phyloP scores from a whole-genome alignment of 805 yeast species.

The Monosporozyma solicola region DNA sequence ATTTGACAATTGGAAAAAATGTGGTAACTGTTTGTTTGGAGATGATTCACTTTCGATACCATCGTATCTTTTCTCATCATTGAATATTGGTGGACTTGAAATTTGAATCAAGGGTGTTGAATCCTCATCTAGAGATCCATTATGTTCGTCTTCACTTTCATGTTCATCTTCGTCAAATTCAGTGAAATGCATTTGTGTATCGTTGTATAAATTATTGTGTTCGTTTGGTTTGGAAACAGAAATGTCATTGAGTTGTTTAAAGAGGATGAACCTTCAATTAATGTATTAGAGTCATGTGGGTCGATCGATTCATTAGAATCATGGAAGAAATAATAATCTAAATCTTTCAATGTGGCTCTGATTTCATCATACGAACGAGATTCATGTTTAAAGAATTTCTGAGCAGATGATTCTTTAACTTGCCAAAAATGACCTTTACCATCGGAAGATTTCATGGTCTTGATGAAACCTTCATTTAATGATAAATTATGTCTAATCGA shows the following conservation, averaged over 20 bases:
- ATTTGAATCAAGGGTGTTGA: not conserved
- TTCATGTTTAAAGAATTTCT: conserved; percentile 56
- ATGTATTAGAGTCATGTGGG: not conserved
- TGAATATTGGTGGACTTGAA: not conserved
- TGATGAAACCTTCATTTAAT: conserved; percentile 84
- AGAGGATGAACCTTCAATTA: not conserved
- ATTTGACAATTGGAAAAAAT: not conserved
- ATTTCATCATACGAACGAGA: conserved; percentile 19
- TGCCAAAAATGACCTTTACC: conserved; percentile 89
- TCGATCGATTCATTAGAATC: not conserved
- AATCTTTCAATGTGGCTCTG: conserved; percentile 12
- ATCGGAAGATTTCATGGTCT: conserved; percentile 81
- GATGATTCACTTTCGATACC: not conserved
- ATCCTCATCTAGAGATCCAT: not conserved
- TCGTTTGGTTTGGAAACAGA: not conserved
- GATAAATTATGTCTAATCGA: conserved; percentile 92
- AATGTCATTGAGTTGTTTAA: not conserved
- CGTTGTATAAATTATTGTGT: not conserved
- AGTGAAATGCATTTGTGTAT: not conserved
- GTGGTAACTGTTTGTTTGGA: not conserved
- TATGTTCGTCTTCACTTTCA: conserved; percentile 1
- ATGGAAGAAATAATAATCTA: conserved; percentile 11
- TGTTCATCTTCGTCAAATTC: not conserved
- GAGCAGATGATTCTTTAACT: conserved; percentile 74
- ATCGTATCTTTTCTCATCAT: not conserved